Evolutionary conservation across 1,284 basidiomycete genomes (phyloP), one percentile per base, ranked within the genome.

Genomic region (Trichosporon asahii): DNA sequence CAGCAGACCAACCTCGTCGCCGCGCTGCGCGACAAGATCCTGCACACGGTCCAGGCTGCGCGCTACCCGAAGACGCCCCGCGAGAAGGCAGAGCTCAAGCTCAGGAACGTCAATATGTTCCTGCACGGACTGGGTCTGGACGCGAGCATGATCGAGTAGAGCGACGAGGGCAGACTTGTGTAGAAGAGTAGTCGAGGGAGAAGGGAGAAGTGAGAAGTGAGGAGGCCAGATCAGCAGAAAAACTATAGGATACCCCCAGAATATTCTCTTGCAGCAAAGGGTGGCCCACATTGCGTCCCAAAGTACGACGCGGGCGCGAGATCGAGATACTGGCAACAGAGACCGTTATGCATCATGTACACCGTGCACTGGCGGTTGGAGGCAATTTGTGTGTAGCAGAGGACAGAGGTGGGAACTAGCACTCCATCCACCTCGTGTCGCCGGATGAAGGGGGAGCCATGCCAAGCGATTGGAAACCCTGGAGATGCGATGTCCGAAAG

Each of bases 1-100:
- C 94, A 98, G 79, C 88, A 89, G 80, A 90, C 93, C 74, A 85
- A 90, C 66, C 87, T 99, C 53, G 95, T 99, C 23, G 89, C 90
- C 49, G 88, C 90, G 61, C 85, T 98, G 61, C 89, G 95, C 70
- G 96, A 98, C 76, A 96, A 98, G 78, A 84, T 84, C 66, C 72
- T 83, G 55, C 81, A 84, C 71, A 81, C 83, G 12, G 82, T 84
- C 14, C 81, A 83, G 74, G 74, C 78, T 6, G 80, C 81, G 23
- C 73, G 82, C 66, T 76, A 79, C 64, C 75, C 78, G 5, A 72
- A 74, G 49, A 77, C 78, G 12, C 72, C 74, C 5, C 74, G 77
- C 2, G 71, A 66, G 9, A 73, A 78, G 57, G 79, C 80, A 14
- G 80, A 84, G 72, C 74, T 82, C 72, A 81, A 83, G 75, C 72